phyloP scores from a whole-genome alignment of 495 filamentous ascomycete genomes.

The Podospora fimiseda region DNA sequence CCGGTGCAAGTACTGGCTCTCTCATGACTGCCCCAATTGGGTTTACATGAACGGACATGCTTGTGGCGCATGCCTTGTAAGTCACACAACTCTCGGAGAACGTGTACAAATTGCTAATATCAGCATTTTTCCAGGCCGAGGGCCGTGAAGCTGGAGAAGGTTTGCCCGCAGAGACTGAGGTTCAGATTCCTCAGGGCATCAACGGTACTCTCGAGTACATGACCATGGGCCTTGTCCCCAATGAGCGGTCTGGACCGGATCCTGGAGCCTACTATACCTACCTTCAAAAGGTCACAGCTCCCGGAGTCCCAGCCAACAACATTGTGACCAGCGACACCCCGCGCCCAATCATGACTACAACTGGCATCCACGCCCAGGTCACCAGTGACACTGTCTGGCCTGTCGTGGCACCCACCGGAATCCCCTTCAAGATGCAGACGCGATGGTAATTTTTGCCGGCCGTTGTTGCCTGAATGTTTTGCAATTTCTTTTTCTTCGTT shows the following conservation, averaged over 20 bases:
- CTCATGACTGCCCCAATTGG: conserved; percentile 54
- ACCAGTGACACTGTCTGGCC: neutral
- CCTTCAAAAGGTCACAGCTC: conserved; percentile 19
- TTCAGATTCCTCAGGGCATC: conserved; percentile 37
- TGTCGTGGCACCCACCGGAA: neutral
- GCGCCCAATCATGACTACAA: conserved; percentile 17
- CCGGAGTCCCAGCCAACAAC: conserved; percentile 18
- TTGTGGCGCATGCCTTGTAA: conserved; percentile 52
- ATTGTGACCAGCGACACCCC: conserved; percentile 35
- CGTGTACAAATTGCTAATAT: neutral
- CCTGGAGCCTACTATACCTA: conserved; percentile 29
- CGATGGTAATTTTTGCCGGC: neutral
- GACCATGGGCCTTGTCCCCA: conserved; percentile 37
- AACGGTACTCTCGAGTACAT: conserved; percentile 41
- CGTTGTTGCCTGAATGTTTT: neutral
- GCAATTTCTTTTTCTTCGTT: neutral
- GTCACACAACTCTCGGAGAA: conserved; percentile 14
- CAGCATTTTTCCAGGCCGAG: conserved; percentile 28
- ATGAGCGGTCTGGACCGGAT: conserved; percentile 11
- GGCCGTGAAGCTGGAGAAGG: conserved; percentile 40
- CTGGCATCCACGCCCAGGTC: neutral
- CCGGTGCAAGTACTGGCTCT: conserved; percentile 55
- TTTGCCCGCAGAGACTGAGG: conserved; percentile 17
- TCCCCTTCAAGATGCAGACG: neutral
- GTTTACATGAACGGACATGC: conserved; percentile 54